Evolutionary conservation across 1,284 basidiomycete genomes (phyloP).

Genomic region (Marasmius tenuissimus): DNA sequence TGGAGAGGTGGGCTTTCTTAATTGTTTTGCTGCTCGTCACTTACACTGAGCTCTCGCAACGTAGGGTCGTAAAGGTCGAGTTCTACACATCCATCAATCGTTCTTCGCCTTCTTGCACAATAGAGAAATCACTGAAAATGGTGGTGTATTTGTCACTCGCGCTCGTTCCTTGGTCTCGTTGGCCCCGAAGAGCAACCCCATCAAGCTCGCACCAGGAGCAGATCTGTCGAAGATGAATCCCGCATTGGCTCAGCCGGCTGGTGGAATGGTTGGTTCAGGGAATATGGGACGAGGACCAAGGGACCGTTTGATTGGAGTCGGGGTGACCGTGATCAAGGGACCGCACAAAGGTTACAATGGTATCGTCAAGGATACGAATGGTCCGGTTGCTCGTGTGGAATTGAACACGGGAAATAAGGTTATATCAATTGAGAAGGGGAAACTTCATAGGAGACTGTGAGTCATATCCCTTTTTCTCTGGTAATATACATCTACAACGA

Average conservation of each 20-base stretch:
- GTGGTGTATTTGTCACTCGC: slow-evolving; percentile 92
- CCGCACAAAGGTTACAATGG: slow-evolving; percentile 92
- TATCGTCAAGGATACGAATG: slow-evolving; percentile 94
- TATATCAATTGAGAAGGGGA: slow-evolving; percentile 83
- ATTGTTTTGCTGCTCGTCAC: not conserved
- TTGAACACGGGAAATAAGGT: slow-evolving; percentile 90
- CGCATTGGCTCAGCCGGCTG: slow-evolving; percentile 62
- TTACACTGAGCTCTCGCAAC: slow-evolving; percentile 4
- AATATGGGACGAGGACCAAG: slow-evolving; percentile 72
- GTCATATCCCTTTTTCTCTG: slow-evolving; percentile 29
- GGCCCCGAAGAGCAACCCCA: slow-evolving; percentile 77
- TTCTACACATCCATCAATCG: slow-evolving; percentile 94
- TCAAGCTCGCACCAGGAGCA: slow-evolving; percentile 56
- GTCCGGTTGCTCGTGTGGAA: slow-evolving; percentile 87
- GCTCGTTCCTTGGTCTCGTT: slow-evolving; percentile 78
- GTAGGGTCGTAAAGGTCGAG: slow-evolving; percentile 86
- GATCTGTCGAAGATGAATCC: slow-evolving; percentile 99
- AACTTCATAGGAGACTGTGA: slow-evolving; percentile 77
- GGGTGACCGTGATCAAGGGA: slow-evolving; percentile 85
- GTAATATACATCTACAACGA: not conserved
- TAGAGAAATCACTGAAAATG: slow-evolving; percentile 87
- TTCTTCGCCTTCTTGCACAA: slow-evolving; percentile 95
- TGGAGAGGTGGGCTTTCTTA: slow-evolving; percentile 66
- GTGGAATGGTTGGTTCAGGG: slow-evolving; percentile 82
- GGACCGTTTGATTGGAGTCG: slow-evolving; percentile 82